Conservation (phyloP, 2,329 filamentous ascomycete genomes). For the Fusarium hainanense region DNA sequence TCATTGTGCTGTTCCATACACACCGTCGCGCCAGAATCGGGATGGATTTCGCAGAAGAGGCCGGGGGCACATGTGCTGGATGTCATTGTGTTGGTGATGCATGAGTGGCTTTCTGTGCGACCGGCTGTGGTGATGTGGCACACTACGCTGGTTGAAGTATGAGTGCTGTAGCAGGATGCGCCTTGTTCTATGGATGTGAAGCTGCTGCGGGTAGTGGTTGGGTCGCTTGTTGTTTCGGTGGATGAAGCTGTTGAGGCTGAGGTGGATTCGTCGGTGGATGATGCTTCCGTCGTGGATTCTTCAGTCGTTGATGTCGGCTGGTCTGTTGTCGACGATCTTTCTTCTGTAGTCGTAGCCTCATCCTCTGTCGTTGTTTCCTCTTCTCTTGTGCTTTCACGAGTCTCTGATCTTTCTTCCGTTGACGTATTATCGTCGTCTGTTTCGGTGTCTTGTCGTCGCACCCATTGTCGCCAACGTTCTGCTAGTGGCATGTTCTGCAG, state of each 20-base stretch:
- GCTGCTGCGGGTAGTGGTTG: not conserved
- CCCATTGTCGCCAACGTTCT: constrained; percentile 20
- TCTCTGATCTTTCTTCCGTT: not conserved
- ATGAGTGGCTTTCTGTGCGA: constrained; percentile 8
- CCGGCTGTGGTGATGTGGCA: constrained; percentile 21
- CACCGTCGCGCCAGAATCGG: constrained; percentile 8
- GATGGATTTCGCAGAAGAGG: constrained; percentile 12
- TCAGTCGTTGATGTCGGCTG: not conserved
- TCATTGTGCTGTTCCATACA: constrained; percentile 20
- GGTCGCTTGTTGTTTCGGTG: not conserved
- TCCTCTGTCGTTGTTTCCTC: not conserved
- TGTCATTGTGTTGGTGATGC: constrained; percentile 17
- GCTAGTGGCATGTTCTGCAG: not conserved
- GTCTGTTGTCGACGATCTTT: not conserved
- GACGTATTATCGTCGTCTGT: not conserved
- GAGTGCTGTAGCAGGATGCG: constrained; percentile 26
- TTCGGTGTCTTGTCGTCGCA: constrained; percentile 15
- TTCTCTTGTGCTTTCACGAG: not conserved
- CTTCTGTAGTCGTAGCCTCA: not conserved
- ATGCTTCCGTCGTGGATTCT: not conserved
- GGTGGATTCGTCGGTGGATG: constrained; percentile 6
- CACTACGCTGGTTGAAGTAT: constrained; percentile 11
- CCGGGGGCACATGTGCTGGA: constrained; percentile 21
- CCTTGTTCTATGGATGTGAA: not conserved
- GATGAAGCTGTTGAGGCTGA: not conserved